Base-by-base conservation (phyloP, 768 basidiomycete species). In the Suillus lakei region DNA sequence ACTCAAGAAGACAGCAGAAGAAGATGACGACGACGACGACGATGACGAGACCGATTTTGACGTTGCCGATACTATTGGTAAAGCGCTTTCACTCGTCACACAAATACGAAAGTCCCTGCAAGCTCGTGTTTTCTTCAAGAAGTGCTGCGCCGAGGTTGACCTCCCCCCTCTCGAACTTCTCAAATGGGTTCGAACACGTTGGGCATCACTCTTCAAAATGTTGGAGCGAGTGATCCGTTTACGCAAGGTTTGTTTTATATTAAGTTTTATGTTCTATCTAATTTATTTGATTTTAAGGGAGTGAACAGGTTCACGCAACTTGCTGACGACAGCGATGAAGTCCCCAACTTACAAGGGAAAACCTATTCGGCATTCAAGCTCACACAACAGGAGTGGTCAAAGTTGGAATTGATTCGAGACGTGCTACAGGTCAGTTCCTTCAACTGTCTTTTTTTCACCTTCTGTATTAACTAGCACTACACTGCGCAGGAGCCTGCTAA, bases 291-390 rank as follows among this genome's bases (percentile, higher is more conserved):
- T 16, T 53, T 53, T 21, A 30, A 51, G 50, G 50, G 50, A 28
- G 28, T 51, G 16, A 51, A 51, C 50, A 72, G 69, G 50, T 76
- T 73, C 58, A 65, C 63, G 43, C 62, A 60, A 6, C 61, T 68
- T 5, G 71, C 73, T 44, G 73, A 76, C 64, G 63, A 66, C 18
- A 67, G 63, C 23, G 34, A 50, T 1, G 56, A 74, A 38, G 59
- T 77, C 16, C 77, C 73, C 2, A 70, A 71, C 0, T 65, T 78
- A 26, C 72, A 73, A 50, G 71, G 70, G 21, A 74, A 73, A 66
- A 58, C 30, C 12, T 77, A 76, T 56, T 60, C 43, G 5, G 69
- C 73, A 50, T 76, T 69, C 58, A 60, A 60, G 36, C 64, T 77
- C 2, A 41, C 61, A 6, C 6, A 43, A 3, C 23, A 64, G 6